Evolutionary conservation across 2,329 filamentous ascomycete species (phyloP).

Genomic region (Nemania diffusa): DNA sequence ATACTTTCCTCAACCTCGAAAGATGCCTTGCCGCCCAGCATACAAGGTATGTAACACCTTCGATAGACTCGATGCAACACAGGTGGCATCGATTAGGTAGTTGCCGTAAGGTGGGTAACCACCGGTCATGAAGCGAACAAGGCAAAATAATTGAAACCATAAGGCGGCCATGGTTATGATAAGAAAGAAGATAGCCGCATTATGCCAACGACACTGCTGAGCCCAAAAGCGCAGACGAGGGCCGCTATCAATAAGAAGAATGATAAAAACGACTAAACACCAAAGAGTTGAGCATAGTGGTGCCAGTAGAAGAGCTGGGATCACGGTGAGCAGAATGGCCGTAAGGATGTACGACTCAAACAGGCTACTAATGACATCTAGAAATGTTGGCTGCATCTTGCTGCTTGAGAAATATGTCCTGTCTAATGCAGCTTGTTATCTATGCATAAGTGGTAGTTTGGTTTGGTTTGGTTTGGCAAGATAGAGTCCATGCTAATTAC

Average conservation of each 20-base stretch:
- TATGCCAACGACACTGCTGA: background rate
- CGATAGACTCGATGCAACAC: background rate
- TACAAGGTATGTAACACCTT: background rate
- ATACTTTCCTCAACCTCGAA: background rate
- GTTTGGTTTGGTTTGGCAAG: background rate
- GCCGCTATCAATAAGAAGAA: background rate
- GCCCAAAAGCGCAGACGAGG: slow-evolving; percentile 10
- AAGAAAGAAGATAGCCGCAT: background rate
- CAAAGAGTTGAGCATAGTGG: background rate
- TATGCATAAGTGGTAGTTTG: background rate
- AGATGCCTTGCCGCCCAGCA: background rate
- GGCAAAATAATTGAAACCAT: slow-evolving; percentile 1
- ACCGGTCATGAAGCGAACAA: background rate
- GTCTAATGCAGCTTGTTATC: no score
- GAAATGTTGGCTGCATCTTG: no score
- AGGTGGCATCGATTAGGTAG: background rate
- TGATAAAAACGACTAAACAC: slow-evolving; percentile 12
- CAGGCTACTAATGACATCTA: background rate
- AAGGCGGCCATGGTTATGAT: background rate
- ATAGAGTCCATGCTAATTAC: background rate
- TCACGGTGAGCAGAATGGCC: background rate
- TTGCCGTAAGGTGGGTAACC: background rate
- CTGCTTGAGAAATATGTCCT: no score
- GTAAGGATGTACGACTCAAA: background rate
- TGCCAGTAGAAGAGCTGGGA: slow-evolving; percentile 28